Evolutionary conservation across 495 filamentous ascomycete genomes (phyloP).

Genomic region (Podospora tetraspora): DNA sequence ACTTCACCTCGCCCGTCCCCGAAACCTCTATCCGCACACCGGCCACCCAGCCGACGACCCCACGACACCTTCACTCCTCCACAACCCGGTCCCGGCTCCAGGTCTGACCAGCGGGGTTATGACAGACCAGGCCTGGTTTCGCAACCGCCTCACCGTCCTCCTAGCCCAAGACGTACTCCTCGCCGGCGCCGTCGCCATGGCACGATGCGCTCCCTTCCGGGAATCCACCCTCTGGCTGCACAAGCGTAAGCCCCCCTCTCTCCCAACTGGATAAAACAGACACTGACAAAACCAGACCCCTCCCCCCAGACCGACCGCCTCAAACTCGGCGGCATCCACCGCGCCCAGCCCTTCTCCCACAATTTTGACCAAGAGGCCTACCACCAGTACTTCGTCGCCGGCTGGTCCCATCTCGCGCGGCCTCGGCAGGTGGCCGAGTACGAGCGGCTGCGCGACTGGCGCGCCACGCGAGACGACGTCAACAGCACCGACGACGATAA

Average conservation of each 20-base stretch:
- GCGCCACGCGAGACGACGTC: conserved; percentile 7
- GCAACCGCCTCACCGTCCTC: conserved; percentile 33
- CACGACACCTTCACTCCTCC: not conserved
- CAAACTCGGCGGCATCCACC: conserved; percentile 40
- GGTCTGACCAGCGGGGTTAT: not conserved
- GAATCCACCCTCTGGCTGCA: conserved; percentile 26
- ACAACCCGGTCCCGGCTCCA: not conserved
- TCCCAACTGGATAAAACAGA: too few species aligned
- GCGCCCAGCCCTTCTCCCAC: conserved; percentile 41
- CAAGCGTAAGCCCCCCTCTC: not conserved
- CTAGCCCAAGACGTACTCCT: conserved; percentile 27
- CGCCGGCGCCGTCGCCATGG: conserved; percentile 33
- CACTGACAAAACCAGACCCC: not conserved
- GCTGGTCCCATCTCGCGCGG: conserved; percentile 24
- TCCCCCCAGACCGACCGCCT: conserved; percentile 22
- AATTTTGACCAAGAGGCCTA: conserved; percentile 29
- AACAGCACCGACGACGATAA: not conserved
- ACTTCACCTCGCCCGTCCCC: conserved; percentile 31
- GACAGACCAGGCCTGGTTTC: conserved; percentile 21
- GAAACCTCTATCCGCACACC: conserved; percentile 24
- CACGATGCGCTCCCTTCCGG: conserved; percentile 21
- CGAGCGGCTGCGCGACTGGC: conserved; percentile 16
- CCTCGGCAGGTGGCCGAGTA: conserved; percentile 22
- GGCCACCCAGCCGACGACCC: not conserved
- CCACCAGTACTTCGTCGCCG: conserved; percentile 33